Conservation (phyloP, 164 flowering plant species). For the Nymphaea thermarum region DNA sequence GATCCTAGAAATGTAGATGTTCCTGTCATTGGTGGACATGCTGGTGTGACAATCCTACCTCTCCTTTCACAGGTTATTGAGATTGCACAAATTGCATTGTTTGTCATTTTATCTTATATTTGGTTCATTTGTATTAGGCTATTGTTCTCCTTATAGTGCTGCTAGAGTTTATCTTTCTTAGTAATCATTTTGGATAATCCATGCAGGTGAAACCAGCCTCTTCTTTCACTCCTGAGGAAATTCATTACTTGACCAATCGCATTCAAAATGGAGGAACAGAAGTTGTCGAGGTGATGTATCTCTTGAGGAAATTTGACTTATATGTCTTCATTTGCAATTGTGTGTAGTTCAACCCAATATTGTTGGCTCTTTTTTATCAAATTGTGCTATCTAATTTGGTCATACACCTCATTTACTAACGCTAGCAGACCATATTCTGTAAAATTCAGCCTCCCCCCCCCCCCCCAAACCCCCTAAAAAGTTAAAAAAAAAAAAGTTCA, state of each 20-base stretch:
- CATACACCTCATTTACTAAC: too few species aligned
- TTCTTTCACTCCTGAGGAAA: constrained; percentile 43
- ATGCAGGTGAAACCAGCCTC: constrained; percentile 50
- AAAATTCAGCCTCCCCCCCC: too few species aligned
- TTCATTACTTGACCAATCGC: constrained; percentile 33
- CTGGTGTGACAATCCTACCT: constrained; percentile 54
- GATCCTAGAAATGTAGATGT: constrained; percentile 50
- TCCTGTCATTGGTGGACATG: constrained; percentile 65
- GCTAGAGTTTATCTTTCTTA: neutral
- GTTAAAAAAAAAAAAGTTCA: too few species aligned
- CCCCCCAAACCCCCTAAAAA: too few species aligned
- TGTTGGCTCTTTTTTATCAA: too few species aligned
- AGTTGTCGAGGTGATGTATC: constrained; percentile 43
- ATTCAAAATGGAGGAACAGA: constrained; percentile 65
- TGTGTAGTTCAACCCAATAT: too few species aligned
- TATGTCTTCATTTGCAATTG: too few species aligned
- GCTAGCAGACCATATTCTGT: too few species aligned
- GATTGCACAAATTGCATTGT: neutral
- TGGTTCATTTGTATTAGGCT: neutral
- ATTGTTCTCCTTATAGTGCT: neutral
- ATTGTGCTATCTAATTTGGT: too few species aligned
- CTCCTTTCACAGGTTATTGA: constrained; percentile 44
- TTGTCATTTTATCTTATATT: neutral
- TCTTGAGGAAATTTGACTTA: too few species aligned
- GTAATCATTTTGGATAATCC: constrained; percentile 1